Evolutionary conservation across 768 basidiomycete genomes (phyloP), one percentile per base, ranked within the genome.

Genomic region (Sutorius australiensis): DNA sequence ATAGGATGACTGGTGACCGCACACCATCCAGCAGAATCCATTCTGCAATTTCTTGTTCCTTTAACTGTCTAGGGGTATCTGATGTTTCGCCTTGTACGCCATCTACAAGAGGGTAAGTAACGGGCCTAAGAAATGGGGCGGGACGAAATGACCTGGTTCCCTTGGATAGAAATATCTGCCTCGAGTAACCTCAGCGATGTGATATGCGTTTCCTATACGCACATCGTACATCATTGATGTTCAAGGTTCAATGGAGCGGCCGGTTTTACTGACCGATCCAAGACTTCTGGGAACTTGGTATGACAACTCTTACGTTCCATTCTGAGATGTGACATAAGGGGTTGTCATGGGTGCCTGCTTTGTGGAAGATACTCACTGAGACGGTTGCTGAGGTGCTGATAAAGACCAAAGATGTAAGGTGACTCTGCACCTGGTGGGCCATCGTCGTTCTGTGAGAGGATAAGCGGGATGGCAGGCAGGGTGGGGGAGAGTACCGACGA

Each of bases 21-120:
- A 92, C 90, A 14, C 89, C 90, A 54, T 92, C 89, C 6, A 97
- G 73, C 24, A 98, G 78, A 51, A 97, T 83, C 95, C 95, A 98
- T 72, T 97, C 92, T 24, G 82, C 81, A 48, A 86, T 73, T 72
- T 95, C 93, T 34, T 82, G 86, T 6, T 85, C 80, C 63, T 81
- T 80, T 46, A 94, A 67, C 6, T 87, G 83, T 50, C 95, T 76
- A 19, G 88, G 75, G 24, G 61, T 62, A 17, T 72, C 65, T 10
- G 86, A 82, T 16, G 72, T 80, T 60, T 95, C 92, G 1, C 94
- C 92, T 33, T 69, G 59, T 13, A 86, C 80, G 56, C 90, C 88
- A 74, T 60, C 46, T 57, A 46, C 9, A 27, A 56, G 32, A 6
- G 33, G 36, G 38, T 49, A 43, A 53, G 39, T 36, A 38, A 40